Evolutionary conservation across 1,139 yeast genomes (phyloP).

Genomic region (Yarrowia galli): DNA sequence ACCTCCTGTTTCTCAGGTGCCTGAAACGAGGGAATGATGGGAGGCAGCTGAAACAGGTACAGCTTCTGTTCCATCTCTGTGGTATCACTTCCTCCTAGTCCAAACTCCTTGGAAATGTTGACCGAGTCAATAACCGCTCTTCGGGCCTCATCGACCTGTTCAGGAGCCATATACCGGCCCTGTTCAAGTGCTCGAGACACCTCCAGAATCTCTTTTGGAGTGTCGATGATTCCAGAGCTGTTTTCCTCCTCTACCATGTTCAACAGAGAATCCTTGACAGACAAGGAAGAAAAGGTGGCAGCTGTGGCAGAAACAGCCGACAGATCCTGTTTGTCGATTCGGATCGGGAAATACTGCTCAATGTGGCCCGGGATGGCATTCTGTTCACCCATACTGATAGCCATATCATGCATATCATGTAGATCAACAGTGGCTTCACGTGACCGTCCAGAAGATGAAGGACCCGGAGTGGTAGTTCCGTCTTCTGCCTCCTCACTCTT

Average conservation of each 20-base stretch:
- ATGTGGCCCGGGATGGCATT: slow-evolving; percentile 43
- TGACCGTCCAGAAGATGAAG: slow-evolving; percentile 22
- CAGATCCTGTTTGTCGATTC: slow-evolving; percentile 45
- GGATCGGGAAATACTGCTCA: slow-evolving; percentile 48
- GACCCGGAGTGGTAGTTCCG: neutral
- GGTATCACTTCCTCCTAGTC: slow-evolving; percentile 40
- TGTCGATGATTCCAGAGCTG: slow-evolving; percentile 49
- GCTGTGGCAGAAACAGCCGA: slow-evolving; percentile 41
- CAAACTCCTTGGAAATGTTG: slow-evolving; percentile 47
- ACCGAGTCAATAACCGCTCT: slow-evolving; percentile 46
- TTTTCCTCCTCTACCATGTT: slow-evolving; percentile 53
- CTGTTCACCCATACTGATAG: slow-evolving; percentile 46
- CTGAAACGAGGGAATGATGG: slow-evolving; percentile 63
- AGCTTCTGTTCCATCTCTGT: slow-evolving; percentile 54
- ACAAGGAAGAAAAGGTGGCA: slow-evolving; percentile 7
- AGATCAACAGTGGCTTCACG: slow-evolving; percentile 41
- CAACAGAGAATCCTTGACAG: slow-evolving; percentile 27
- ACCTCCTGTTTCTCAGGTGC: slow-evolving; percentile 38
- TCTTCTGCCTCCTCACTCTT: slow-evolving; percentile 36
- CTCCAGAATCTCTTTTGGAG: slow-evolving; percentile 48
- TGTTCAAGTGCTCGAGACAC: slow-evolving; percentile 39
- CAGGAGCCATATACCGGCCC: slow-evolving; percentile 42
- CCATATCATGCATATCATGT: slow-evolving; percentile 43
- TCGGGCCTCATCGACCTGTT: slow-evolving; percentile 44
- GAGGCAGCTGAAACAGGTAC: slow-evolving; percentile 76